A percentile compares a stretch with the other conserved stretches of the same genome.
phyloP scores from a whole-genome alignment of 352 stramenopile genomes.

The Plasmopara halstedii region DNA sequence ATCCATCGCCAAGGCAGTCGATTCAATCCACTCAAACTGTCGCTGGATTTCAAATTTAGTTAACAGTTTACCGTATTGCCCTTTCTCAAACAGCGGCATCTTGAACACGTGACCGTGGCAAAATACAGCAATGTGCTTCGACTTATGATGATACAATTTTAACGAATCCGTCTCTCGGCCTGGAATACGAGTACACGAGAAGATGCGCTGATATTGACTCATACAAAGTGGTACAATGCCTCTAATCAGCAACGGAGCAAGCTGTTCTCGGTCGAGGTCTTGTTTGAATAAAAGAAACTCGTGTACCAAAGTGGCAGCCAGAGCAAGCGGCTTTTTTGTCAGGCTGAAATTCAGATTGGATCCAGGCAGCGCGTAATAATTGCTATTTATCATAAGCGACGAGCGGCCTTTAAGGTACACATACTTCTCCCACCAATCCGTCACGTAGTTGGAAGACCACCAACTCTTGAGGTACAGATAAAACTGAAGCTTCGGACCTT shows the following conservation, averaged over 20 bases:
- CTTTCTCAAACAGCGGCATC: conserved; percentile 79
- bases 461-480: conserved; percentile 88
- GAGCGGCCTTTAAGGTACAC: conserved; percentile 84
- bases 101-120: conserved; percentile 86
- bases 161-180: conserved; percentile 79
- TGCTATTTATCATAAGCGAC: conserved; percentile 89
- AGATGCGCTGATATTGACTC: conserved; percentile 87
- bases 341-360: conserved; percentile 54
- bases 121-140: conserved; percentile 83
- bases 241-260: conserved; percentile 75
- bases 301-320: conserved; percentile 62
- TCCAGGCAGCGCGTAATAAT: conserved; percentile 84
- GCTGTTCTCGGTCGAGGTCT: conserved; percentile 73
- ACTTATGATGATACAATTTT: conserved; percentile 61
- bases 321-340: conserved; percentile 49
- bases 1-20: conserved; percentile 31
- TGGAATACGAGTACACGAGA: conserved; percentile 83
- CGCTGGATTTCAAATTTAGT: conserved; percentile 76
- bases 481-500: conserved; percentile 86
- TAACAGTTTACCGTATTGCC: conserved; percentile 60
- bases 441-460: conserved; percentile 87
- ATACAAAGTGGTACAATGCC: conserved; percentile 87
- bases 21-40: conserved; percentile 68
- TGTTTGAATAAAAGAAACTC: conserved; percentile 86
- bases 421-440: conserved; percentile 88